Evolutionary conservation across 805 yeast genomes (phyloP).

Genomic region (Pichia phayaonensis): DNA sequence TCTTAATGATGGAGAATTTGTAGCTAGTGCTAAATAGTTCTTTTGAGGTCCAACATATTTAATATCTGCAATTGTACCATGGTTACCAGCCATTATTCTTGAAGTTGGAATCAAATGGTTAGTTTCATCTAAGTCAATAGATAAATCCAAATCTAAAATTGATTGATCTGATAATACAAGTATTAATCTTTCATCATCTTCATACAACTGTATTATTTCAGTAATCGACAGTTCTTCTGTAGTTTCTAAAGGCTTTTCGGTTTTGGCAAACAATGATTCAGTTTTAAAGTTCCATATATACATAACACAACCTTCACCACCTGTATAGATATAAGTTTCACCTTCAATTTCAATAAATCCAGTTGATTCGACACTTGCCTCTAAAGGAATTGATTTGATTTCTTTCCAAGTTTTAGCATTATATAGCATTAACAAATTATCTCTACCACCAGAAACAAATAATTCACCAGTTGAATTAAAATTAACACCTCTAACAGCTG

Average conservation of each 20-base stretch:
- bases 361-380: slow-evolving; percentile 64
- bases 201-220: slow-evolving; percentile 36
- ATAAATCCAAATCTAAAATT: slow-evolving; percentile 30
- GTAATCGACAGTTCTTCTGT: slow-evolving; percentile 68
- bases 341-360: slow-evolving; percentile 42
- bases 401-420: slow-evolving; percentile 46
- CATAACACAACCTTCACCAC: slow-evolving; percentile 70
- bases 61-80: slow-evolving; percentile 91
- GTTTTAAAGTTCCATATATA: slow-evolving; percentile 52
- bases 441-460: slow-evolving; percentile 84
- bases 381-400: slow-evolving; percentile 59
- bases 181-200: slow-evolving; percentile 33
- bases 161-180: slow-evolving; percentile 82
- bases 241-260: slow-evolving; percentile 43
- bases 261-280: slow-evolving; percentile 40
- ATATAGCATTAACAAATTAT: slow-evolving; percentile 61
- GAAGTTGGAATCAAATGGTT: slow-evolving; percentile 33
- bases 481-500: slow-evolving; percentile 81
- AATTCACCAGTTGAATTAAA: slow-evolving; percentile 45
- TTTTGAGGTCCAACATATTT: slow-evolving; percentile 61
- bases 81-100: slow-evolving; percentile 78
- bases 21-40: slow-evolving; percentile 69
- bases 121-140: slow-evolving; percentile 22
- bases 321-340: slow-evolving; percentile 47
- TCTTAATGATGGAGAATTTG: slow-evolving; percentile 86